Conservation (phyloP, 108 stramenopile genomes). For the Cylindrotheca fusiformis region DNA sequence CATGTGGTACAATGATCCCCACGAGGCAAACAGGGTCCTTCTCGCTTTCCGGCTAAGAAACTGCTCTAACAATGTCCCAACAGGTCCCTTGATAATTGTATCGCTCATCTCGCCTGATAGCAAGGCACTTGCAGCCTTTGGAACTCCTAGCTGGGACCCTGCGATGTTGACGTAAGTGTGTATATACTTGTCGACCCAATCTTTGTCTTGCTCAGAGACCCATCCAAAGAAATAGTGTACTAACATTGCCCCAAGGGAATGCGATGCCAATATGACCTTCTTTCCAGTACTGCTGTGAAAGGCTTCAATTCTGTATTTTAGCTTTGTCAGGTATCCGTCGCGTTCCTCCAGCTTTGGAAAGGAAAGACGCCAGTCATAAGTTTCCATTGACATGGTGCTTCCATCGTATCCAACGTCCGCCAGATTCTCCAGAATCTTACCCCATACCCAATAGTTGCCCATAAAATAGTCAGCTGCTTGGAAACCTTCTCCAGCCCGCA, state of each 20-base stretch:
- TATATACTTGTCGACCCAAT: slow-evolving; percentile 80
- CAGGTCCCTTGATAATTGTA: slow-evolving; percentile 59
- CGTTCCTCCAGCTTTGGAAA: slow-evolving; percentile 74
- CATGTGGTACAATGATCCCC: slow-evolving; percentile 79
- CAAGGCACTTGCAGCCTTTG: slow-evolving; percentile 73
- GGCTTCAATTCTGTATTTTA: slow-evolving; percentile 74
- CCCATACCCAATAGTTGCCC: slow-evolving; percentile 75
- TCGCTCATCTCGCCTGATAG: slow-evolving; percentile 89
- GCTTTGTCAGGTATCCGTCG: slow-evolving; percentile 82
- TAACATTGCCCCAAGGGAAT: slow-evolving; percentile 76
- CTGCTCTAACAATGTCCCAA: slow-evolving; percentile 65
- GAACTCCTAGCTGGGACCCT: slow-evolving; percentile 85
- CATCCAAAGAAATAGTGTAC: slow-evolving; percentile 83
- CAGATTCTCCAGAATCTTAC: slow-evolving; percentile 76
- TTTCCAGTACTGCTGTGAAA: slow-evolving; percentile 56
- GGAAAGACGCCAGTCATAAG: slow-evolving; percentile 89
- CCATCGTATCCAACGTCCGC: slow-evolving; percentile 87
- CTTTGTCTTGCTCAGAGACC: slow-evolving; percentile 57
- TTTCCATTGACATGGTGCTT: slow-evolving; percentile 71
- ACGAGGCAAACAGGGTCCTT: slow-evolving; percentile 64
- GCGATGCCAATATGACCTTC: slow-evolving; percentile 77
- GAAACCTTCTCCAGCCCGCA: slow-evolving; percentile 82
- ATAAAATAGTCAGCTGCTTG: slow-evolving; percentile 87
- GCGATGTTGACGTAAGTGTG: slow-evolving; percentile 85
- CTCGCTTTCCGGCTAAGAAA: slow-evolving; percentile 62